Evolutionary conservation across 768 basidiomycete genomes (phyloP).

Genomic region (Lepiota subincarnata): DNA sequence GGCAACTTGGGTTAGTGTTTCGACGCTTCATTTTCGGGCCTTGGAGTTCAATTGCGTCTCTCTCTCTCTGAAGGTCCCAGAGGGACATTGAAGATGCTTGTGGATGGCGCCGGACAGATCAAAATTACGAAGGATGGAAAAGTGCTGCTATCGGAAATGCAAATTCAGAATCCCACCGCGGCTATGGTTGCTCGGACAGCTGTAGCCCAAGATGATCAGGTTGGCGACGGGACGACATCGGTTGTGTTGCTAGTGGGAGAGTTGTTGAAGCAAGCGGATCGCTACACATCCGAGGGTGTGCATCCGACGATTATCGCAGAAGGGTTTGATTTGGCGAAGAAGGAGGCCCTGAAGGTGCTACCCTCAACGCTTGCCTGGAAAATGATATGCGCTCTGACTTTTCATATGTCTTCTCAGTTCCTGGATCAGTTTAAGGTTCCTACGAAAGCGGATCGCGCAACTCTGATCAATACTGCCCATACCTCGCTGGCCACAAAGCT

Average conservation of each 20-base stretch:
- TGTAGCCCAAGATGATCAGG: slow-evolving; percentile 98
- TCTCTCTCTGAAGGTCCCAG: slow-evolving; percentile 70
- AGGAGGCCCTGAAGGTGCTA: slow-evolving; percentile 81
- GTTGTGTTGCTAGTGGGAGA: slow-evolving; percentile 96
- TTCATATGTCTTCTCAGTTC: slow-evolving; percentile 55
- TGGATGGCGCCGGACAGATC: slow-evolving; percentile 96
- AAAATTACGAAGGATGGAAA: slow-evolving; percentile 99
- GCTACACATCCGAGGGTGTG: slow-evolving; percentile 96
- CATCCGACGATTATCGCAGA: slow-evolving; percentile 95
- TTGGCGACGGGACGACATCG: slow-evolving; percentile 97
- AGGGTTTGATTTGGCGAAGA: slow-evolving; percentile 97
- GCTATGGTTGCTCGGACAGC: slow-evolving; percentile 99
- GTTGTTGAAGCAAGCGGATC: slow-evolving; percentile 94
- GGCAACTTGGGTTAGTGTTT: slow-evolving; percentile 79
- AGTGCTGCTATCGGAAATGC: slow-evolving; percentile 98
- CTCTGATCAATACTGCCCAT: slow-evolving; percentile 87
- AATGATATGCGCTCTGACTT: neutral
- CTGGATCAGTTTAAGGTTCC: slow-evolving; percentile 85
- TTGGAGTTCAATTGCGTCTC: neutral
- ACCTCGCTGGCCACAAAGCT: slow-evolving; percentile 97
- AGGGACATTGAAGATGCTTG: slow-evolving; percentile 99
- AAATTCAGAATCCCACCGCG: slow-evolving; percentile 98
- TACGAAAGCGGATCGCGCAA: slow-evolving; percentile 78
- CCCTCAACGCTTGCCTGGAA: slow-evolving; percentile 8
- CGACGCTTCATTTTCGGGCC: slow-evolving; percentile 7